A percentile compares a stretch with the other conserved stretches of the same genome.
Conservation (phyloP, 2,329 filamentous ascomycete genomes). For the Colletotrichum lupini region DNA sequence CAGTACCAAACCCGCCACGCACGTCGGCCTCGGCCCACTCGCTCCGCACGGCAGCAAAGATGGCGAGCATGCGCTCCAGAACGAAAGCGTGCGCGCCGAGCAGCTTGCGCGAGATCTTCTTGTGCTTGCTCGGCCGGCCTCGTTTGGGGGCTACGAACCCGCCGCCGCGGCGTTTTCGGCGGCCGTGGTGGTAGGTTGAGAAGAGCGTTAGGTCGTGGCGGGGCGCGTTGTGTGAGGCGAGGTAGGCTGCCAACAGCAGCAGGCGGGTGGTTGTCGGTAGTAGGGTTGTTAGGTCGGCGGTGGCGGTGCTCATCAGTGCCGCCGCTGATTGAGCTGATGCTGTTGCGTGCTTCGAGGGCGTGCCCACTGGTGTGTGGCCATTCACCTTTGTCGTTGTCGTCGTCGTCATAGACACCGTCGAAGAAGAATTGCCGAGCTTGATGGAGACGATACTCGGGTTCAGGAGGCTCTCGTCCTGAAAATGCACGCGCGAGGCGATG, state of each 20-base stretch:
- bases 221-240: slow-evolving; percentile 82
- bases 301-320: background rate
- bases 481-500: slow-evolving; percentile 74
- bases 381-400: background rate
- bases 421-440: background rate
- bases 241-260: slow-evolving; percentile 80
- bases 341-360: slow-evolving; percentile 21
- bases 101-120: slow-evolving; percentile 81
- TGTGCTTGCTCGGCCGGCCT: slow-evolving; percentile 61
- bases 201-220: slow-evolving; percentile 81
- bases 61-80: slow-evolving; percentile 81
- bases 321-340: background rate
- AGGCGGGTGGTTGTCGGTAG: slow-evolving; percentile 80
- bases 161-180: slow-evolving; percentile 62
- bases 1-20: slow-evolving; percentile 47
- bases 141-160: slow-evolving; percentile 47
- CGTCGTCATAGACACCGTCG: too few relatives aligned
- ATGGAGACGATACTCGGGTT: slow-evolving; percentile 69
- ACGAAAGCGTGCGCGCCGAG: slow-evolving; percentile 82
- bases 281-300: slow-evolving; percentile 60
- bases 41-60: slow-evolving; percentile 74
- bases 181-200: slow-evolving; percentile 73
- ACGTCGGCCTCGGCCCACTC: slow-evolving; percentile 58
- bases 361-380: background rate
- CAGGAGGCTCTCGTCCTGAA: slow-evolving; percentile 78